Evolutionary conservation across 352 stramenopile genomes (phyloP).

Genomic region (Globisporangium cylindrosporum): DNA sequence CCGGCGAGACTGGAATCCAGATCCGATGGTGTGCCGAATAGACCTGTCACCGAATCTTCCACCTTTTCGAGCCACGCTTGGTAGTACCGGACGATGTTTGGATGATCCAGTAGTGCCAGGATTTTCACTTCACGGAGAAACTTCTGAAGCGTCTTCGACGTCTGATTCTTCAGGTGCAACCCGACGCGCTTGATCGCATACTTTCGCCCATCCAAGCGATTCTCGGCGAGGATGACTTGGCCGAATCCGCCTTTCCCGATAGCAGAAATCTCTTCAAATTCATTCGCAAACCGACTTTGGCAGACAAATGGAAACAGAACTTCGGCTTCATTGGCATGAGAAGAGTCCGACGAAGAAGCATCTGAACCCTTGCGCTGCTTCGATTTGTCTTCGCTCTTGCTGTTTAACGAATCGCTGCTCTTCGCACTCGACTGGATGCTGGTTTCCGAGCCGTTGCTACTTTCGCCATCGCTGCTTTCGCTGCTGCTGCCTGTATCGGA

Average conservation of each 20-base stretch:
- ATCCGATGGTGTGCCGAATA: conserved; percentile 23
- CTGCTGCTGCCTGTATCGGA: conserved; percentile 32
- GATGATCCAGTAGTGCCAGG: conserved; percentile 89
- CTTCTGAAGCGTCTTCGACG: conserved; percentile 90
- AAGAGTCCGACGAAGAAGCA: conserved; percentile 54
- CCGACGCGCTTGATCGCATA: conserved; percentile 93
- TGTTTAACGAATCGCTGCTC: conserved; percentile 12
- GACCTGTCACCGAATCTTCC: conserved; percentile 36
- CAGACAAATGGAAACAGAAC: conserved; percentile 85
- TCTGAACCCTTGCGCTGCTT: conserved; percentile 40
- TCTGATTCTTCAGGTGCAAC: conserved; percentile 82
- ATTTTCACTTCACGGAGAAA: conserved; percentile 93
- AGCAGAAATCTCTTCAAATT: conserved; percentile 81
- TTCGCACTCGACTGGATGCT: conserved; percentile 13
- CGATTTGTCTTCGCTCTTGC: conserved; percentile 7
- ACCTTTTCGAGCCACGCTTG: conserved; percentile 89
- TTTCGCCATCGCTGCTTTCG: conserved; percentile 15
- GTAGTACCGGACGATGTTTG: conserved; percentile 93
- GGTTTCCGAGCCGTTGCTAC: conserved; percentile 8
- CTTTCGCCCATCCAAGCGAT: conserved; percentile 91
- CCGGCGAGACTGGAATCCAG: conserved; percentile 34
- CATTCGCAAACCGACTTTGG: conserved; percentile 79
- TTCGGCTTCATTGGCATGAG: conserved; percentile 45
- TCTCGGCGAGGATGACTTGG: conserved; percentile 93
- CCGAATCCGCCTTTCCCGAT: conserved; percentile 93